Conservation (phyloP, 768 basidiomycete species). For the Lactifluus subvellereus region DNA sequence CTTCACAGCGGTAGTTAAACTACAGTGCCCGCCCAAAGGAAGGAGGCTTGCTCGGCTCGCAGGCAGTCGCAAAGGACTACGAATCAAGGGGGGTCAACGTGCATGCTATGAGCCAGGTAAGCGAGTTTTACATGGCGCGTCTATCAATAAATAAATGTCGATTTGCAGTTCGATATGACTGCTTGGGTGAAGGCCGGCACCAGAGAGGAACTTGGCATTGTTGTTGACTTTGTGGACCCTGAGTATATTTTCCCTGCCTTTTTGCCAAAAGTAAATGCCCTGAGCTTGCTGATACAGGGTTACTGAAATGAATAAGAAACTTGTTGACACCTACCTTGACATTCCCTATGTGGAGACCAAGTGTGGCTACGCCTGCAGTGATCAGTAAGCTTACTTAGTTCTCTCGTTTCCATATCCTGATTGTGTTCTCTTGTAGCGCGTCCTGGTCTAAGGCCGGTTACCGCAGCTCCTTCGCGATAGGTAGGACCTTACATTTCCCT, state of each 20-base stretch:
- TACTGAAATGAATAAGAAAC: constrained; percentile 71
- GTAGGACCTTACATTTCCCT: constrained; percentile 34
- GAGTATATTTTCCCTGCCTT: constrained; percentile 34
- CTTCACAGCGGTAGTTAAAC: background rate
- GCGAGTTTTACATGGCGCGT: constrained; percentile 7
- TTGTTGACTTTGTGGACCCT: constrained; percentile 75
- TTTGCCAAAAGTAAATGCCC: background rate
- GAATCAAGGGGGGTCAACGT: constrained; percentile 57
- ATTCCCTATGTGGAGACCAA: constrained; percentile 85
- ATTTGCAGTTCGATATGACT: constrained; percentile 77
- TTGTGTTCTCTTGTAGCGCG: constrained; percentile 42
- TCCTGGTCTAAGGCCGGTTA: constrained; percentile 86
- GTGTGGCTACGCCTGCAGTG: constrained; percentile 93
- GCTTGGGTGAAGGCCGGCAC: constrained; percentile 81
- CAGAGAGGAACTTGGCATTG: constrained; percentile 65
- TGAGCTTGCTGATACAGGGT: constrained; percentile 42
- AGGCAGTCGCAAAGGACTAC: constrained; percentile 80
- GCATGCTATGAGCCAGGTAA: constrained; percentile 78
- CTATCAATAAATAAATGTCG: constrained; percentile 10
- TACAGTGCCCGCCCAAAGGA: constrained; percentile 41
- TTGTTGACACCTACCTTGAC: constrained; percentile 72
- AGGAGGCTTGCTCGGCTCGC: constrained; percentile 81
- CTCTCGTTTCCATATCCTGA: constrained; percentile 28
- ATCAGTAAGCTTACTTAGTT: constrained; percentile 55
- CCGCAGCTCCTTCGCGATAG: constrained; percentile 78